Conservation (phyloP, 2,329 filamentous ascomycete species). For the Fusarium sp. region DNA sequence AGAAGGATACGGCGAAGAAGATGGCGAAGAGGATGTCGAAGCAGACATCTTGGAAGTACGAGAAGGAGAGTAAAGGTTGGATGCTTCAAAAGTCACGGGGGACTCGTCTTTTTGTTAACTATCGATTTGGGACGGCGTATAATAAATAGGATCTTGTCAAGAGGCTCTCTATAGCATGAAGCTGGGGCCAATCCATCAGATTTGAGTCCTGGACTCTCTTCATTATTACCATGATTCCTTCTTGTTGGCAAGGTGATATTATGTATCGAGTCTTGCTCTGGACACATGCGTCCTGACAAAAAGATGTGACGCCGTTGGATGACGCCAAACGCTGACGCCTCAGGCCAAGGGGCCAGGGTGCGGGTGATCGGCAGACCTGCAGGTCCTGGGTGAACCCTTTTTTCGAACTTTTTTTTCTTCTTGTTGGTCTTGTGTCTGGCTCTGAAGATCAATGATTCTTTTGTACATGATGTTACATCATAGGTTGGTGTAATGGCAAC, state of each 20-base stretch:
- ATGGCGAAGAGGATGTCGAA: constrained; percentile 46
- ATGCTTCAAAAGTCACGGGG: constrained; percentile 10
- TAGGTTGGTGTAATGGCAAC: background rate
- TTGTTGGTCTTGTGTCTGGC: background rate
- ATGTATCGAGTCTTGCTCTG: background rate
- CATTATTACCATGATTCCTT: background rate
- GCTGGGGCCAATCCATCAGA: background rate
- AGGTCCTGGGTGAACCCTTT: constrained; percentile 1
- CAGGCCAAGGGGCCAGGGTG: background rate
- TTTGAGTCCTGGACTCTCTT: background rate
- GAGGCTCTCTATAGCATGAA: constrained; percentile 3
- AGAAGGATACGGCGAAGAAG: constrained; percentile 47
- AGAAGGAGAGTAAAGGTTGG: constrained; percentile 44
- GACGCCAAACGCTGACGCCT: constrained; percentile 15
- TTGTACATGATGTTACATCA: constrained; percentile 26
- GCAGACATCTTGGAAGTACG: constrained; percentile 53
- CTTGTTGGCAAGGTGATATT: background rate
- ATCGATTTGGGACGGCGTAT: constrained; percentile 18
- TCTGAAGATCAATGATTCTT: background rate
- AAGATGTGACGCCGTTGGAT: constrained; percentile 1
- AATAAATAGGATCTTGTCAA: constrained; percentile 2
- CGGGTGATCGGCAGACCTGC: constrained; percentile 25
- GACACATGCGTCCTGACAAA: background rate
- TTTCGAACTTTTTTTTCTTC: background rate
- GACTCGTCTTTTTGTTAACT: constrained; percentile 1